phyloP scores from a whole-genome alignment of 805 yeast species.

The Wickerhamomyces subpelliculosus region DNA sequence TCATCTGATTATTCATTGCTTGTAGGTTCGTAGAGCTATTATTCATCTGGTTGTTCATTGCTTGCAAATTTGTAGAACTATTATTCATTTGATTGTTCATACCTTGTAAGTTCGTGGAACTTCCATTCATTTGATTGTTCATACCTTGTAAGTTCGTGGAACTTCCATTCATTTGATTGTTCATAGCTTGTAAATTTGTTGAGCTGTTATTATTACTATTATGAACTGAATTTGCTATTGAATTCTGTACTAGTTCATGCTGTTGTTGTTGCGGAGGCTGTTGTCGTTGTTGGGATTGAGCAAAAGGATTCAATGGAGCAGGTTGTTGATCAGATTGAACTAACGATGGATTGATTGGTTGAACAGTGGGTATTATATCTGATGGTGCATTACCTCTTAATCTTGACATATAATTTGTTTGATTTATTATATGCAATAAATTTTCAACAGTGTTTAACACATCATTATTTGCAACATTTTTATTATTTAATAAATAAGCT shows the following conservation, averaged over 20 bases:
- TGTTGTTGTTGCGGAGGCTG: constrained; percentile 2
- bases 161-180: not conserved
- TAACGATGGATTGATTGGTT: constrained; percentile 21
- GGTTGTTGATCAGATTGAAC: constrained; percentile 19
- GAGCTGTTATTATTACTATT: not conserved
- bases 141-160: too few relatives aligned
- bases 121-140: not conserved
- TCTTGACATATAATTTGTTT: constrained; percentile 20
- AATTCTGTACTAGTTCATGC: constrained; percentile 1
- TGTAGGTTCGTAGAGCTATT: not conserved
- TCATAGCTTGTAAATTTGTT: constrained; percentile 1
- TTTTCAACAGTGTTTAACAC: constrained; percentile 37
- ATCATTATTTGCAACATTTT: constrained; percentile 24
- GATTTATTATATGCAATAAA: constrained; percentile 11
- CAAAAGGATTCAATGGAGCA: too few relatives aligned
- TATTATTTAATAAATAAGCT: constrained; percentile 39
- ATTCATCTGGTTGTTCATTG: not conserved
- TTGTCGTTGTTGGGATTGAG: constrained; percentile 5
- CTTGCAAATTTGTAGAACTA: not conserved
- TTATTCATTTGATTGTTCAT: too few relatives aligned
- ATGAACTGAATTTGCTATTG: not conserved
- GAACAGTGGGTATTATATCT: constrained; percentile 20
- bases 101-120: too few relatives aligned
- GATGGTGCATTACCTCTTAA: constrained; percentile 21
- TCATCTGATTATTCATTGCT: too few relatives aligned